Evolutionary conservation across 768 basidiomycete genomes (phyloP), one percentile per base, ranked within the genome.

Genomic region (Amanita thiersii): DNA sequence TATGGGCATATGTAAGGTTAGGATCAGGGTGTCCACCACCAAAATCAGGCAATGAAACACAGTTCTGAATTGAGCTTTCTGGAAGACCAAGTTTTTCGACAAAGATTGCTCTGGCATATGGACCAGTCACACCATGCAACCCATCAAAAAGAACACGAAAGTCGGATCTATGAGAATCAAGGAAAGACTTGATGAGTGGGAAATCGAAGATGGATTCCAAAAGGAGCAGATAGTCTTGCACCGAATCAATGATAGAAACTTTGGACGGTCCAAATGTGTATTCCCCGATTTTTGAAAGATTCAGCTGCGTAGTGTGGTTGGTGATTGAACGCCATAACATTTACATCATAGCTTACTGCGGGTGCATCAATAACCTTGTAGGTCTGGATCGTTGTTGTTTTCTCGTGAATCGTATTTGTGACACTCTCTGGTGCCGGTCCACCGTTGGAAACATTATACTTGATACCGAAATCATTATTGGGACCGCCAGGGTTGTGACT

Each of bases 401-500:
- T 81, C 57, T 88, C 90, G 59, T 74, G 94, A 49, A 99, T 98
- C 66, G 81, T 83, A 67, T 99, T 73, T n/a, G 96, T 99, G 45
- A 99, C 82, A 55, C 71, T 79, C 66, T 99, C 96, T 0, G 96
- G 92, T 15, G 96, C 96, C 14, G 96, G 94, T 2, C 96, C 96
- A 47, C 96, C 96, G 53, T 99, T 99, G 28, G 84, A 82, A 36
- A 91, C 86, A 63, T 99, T 99, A 72, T 96, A 99, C 66, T 99
- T 98, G 77, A 99, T 97, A 36, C 96, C 96, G 60, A 98, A 99
- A 63, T 99, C 96, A 54, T 87, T 85, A 57, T 90, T 76, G n/a
- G 96, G 96, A 17, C 96, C 96, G 41, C 96, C 96, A 12, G 96
- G 93, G 63, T 99, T 99, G 72, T 99, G 96, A 47, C 81, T 86